These are phyloP conservation scores for Komagataella pseudopastoris DNA, from an alignment of 805 yeast species.

Conservation along the genomic window DNA sequence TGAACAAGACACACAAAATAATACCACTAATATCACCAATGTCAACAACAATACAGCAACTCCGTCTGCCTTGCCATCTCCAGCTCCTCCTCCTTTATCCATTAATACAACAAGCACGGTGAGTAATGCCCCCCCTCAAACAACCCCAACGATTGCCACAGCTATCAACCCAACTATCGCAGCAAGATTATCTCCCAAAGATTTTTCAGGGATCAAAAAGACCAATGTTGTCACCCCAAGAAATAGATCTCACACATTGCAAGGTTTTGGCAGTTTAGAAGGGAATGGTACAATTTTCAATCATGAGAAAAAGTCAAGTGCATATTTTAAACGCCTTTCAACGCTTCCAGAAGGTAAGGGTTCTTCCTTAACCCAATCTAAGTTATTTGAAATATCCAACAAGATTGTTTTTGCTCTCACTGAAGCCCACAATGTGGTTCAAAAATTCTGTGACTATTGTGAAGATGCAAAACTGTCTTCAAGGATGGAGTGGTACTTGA, in stretches of 20 bases:
- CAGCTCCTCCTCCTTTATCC: not conserved
- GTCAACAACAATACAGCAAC: not conserved
- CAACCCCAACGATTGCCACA: not conserved
- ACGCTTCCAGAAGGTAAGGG: constrained; percentile 38
- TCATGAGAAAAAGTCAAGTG: constrained; percentile 39
- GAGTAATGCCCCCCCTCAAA: not conserved
- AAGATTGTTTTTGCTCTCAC: constrained; percentile 50
- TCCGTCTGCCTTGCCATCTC: not conserved
- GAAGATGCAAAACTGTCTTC: constrained; percentile 39
- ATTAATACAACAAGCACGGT: not conserved
- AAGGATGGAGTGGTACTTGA: constrained; percentile 24
- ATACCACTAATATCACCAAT: not conserved
- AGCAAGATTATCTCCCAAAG: not conserved
- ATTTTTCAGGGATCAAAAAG: not conserved
- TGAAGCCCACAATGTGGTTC: constrained; percentile 47
- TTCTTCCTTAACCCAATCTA: constrained; percentile 5
- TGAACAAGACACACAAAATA: not conserved
- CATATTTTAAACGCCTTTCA: constrained; percentile 52
- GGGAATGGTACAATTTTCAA: constrained; percentile 21
- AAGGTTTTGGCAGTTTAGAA: constrained; percentile 14
- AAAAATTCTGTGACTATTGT: constrained; percentile 45
- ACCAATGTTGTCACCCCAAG: not conserved
- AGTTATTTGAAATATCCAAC: constrained; percentile 33
- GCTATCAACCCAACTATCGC: not conserved
- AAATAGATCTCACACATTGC: constrained; percentile 17